phyloP scores from a whole-genome alignment of 2,329 filamentous ascomycete genomes.

The Claviceps pusilla region DNA sequence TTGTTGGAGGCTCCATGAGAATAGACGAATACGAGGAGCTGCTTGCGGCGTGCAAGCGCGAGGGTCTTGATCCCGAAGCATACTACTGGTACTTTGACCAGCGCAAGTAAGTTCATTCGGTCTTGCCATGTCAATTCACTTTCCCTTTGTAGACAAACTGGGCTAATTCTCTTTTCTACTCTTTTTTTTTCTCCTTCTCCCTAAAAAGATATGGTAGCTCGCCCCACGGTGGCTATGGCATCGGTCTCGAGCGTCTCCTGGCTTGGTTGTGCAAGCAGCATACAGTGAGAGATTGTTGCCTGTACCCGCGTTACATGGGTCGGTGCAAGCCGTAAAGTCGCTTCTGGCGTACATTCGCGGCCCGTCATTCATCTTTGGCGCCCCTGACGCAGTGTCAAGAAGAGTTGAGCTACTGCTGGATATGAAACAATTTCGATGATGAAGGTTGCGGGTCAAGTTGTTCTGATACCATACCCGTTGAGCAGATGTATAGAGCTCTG shows the following conservation, averaged over 20 bases:
- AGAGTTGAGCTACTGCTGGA: neutral
- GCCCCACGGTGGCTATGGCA: conserved; percentile 82
- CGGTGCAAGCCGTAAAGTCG: conserved; percentile 53
- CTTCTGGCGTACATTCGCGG: neutral
- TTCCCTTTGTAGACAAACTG: neutral
- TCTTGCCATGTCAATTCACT: neutral
- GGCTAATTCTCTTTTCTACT: neutral
- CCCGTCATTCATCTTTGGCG: neutral
- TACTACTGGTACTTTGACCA: conserved; percentile 99
- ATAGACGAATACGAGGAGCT: conserved; percentile 85
- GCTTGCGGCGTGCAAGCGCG: conserved; percentile 71
- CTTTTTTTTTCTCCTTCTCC: neutral
- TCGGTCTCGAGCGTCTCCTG: conserved; percentile 44
- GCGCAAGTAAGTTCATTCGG: conserved; percentile 43
- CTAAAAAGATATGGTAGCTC: conserved; percentile 55
- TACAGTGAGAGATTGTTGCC: conserved; percentile 48
- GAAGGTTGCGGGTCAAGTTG: neutral
- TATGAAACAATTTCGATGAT: neutral
- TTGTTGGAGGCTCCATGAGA: conserved; percentile 92
- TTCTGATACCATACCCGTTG: neutral
- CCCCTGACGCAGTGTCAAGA: neutral
- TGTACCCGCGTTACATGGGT: conserved; percentile 69
- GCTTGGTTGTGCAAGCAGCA: conserved; percentile 50
- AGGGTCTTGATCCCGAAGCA: conserved; percentile 67
- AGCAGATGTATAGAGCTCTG: neutral